Percentiles rank a stretch among this genome's conserved stretches.
These are phyloP conservation scores for Onygena corvina DNA, from an alignment of 2,329 filamentous ascomycete species.

Conservation along the genomic window DNA sequence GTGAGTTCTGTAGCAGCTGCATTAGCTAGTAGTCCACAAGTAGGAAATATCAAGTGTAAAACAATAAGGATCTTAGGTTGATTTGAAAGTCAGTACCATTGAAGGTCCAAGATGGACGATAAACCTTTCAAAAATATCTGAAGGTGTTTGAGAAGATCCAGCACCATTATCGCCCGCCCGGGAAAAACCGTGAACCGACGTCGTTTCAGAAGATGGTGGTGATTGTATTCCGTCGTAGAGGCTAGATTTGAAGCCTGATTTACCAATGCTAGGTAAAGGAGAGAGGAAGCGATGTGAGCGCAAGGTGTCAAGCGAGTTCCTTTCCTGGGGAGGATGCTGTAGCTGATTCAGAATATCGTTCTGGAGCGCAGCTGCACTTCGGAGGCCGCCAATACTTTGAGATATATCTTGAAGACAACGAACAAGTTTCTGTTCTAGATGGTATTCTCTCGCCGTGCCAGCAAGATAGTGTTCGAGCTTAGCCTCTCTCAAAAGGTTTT, in stretches of 20 bases:
- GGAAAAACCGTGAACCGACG: neutral
- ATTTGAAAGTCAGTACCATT: slow-evolving; percentile 43
- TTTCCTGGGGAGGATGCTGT: slow-evolving; percentile 11
- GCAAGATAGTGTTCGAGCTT: slow-evolving; percentile 79
- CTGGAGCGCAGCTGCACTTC: slow-evolving; percentile 80
- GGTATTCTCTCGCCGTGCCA: slow-evolving; percentile 67
- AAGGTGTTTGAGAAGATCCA: slow-evolving; percentile 35
- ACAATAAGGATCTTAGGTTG: neutral
- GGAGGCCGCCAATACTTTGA: slow-evolving; percentile 78
- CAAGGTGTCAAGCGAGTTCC: neutral
- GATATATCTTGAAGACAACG: slow-evolving; percentile 74
- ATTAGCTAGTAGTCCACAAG: slow-evolving; percentile 16
- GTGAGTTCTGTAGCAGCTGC: slow-evolving; percentile 50
- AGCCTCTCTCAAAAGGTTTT: slow-evolving; percentile 68
- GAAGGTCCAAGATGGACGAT: slow-evolving; percentile 81
- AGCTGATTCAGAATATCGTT: slow-evolving; percentile 67
- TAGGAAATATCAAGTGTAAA: slow-evolving; percentile 9
- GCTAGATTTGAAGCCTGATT: neutral
- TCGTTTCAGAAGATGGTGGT: slow-evolving; percentile 9
- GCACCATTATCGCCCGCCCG: neutral
- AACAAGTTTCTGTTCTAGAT: slow-evolving; percentile 65
- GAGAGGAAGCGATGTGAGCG: slow-evolving; percentile 11
- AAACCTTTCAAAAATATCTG: slow-evolving; percentile 84
- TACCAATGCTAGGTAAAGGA: neutral
- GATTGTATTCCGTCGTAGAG: neutral